A percentile compares a stretch with the other conserved stretches of the same genome.
These are phyloP conservation scores for Hebeloma cylindrosporum DNA, from an alignment of 768 basidiomycete genomes.

Conservation along the genomic window DNA sequence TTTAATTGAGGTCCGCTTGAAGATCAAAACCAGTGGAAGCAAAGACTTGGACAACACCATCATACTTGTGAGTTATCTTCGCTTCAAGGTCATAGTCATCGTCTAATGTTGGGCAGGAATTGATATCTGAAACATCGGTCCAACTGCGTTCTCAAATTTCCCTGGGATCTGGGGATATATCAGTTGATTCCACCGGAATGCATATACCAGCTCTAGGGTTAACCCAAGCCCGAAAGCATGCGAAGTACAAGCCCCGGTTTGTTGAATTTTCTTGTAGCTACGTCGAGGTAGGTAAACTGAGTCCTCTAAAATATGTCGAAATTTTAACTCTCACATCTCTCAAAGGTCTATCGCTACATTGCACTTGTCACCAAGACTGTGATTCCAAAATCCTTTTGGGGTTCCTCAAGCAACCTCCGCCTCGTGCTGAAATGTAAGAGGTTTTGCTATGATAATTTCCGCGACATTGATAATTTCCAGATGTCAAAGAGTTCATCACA, in stretches of 20 bases:
- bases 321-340: background rate
- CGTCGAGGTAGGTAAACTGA: slow-evolving; percentile 48
- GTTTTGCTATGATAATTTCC: background rate
- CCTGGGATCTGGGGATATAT: slow-evolving; percentile 35
- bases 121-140: slow-evolving; percentile 69
- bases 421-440: slow-evolving; percentile 55
- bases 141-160: slow-evolving; percentile 55
- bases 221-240: slow-evolving; percentile 47
- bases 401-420: slow-evolving; percentile 62
- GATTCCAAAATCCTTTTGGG: slow-evolving; percentile 81
- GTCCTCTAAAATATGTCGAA: background rate
- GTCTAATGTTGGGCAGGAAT: slow-evolving; percentile 47
- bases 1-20: no score
- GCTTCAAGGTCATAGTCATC: background rate
- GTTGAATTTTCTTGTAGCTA: slow-evolving; percentile 70
- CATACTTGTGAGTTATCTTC: slow-evolving; percentile 51
- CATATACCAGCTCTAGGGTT: slow-evolving; percentile 44
- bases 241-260: slow-evolving; percentile 69
- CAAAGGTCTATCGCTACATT: slow-evolving; percentile 78
- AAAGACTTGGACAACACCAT: slow-evolving; percentile 55
- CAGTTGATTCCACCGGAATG: slow-evolving; percentile 54
- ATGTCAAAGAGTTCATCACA: slow-evolving; percentile 70
- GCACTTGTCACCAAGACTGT: slow-evolving; percentile 61
- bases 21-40: slow-evolving; percentile 42
- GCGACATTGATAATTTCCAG: slow-evolving; percentile 37